Percentiles rank a stretch among this genome's conserved stretches.
phyloP scores from a whole-genome alignment of 2,329 filamentous ascomycete species.

The Reticulascus tulasneorum region DNA sequence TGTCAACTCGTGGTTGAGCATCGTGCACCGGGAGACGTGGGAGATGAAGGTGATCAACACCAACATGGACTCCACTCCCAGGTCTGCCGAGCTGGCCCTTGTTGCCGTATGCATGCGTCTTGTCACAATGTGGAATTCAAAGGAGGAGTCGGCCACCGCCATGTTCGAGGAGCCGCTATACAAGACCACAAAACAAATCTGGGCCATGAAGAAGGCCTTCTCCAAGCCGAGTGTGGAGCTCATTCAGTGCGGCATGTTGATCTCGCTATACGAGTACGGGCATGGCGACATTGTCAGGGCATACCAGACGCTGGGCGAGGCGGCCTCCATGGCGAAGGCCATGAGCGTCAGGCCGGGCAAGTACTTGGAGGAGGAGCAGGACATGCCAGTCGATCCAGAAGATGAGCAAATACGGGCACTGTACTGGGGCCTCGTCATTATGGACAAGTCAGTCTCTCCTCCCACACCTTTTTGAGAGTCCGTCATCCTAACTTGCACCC shows the following conservation, averaged over 20 bases:
- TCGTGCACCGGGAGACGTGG: conserved; percentile 30
- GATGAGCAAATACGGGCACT: conserved; percentile 36
- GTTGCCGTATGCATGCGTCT: conserved; percentile 40
- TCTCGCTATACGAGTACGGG: conserved; percentile 41
- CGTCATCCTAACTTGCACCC: conserved; percentile 4
- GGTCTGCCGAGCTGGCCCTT: conserved; percentile 29
- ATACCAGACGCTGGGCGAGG: conserved; percentile 38
- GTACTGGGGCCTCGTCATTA: conserved; percentile 40
- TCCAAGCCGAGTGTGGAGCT: conserved; percentile 32
- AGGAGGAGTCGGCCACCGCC: conserved; percentile 32
- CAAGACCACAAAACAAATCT: conserved; percentile 32
- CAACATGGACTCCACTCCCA: conserved; percentile 20
- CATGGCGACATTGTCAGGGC: conserved; percentile 37
- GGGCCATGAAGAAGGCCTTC: conserved; percentile 30
- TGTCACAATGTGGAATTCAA: conserved; percentile 26
- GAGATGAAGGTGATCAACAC: conserved; percentile 26
- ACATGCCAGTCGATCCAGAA: conserved; percentile 21
- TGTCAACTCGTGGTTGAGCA: conserved; percentile 37
- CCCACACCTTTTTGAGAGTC: neutral
- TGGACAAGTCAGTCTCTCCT: conserved; percentile 34
- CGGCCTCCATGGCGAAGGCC: conserved; percentile 30
- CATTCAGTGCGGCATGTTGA: conserved; percentile 35
- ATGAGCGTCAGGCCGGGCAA: conserved; percentile 33
- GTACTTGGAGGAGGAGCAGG: conserved; percentile 25
- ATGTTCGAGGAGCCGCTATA: conserved; percentile 38